Conservation (phyloP, 768 basidiomycete species). For the Inosperma sp. region DNA sequence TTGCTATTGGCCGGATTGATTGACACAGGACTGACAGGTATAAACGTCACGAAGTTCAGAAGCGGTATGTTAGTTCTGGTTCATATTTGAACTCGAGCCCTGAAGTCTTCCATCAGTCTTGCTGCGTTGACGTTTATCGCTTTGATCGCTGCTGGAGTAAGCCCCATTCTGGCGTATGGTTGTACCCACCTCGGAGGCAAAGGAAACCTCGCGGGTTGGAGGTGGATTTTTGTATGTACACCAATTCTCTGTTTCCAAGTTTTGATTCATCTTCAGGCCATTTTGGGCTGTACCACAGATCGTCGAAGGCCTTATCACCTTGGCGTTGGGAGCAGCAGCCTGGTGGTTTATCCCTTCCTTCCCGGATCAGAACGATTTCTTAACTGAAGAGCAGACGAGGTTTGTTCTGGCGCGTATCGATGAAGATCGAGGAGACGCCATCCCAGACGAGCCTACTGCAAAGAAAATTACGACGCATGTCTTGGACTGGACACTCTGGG, state of each 20-base stretch:
- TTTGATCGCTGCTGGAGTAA: conserved; percentile 37
- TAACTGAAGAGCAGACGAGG: conserved; percentile 39
- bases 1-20: neutral
- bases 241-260: neutral
- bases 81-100: neutral
- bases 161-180: conserved; percentile 42
- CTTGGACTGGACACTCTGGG: conserved; percentile 45
- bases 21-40: conserved; percentile 35
- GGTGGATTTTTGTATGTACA: conserved; percentile 45
- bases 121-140: conserved; percentile 40
- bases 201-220: conserved; percentile 41
- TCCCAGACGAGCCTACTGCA: conserved; percentile 39
- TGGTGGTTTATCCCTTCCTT: conserved; percentile 45
- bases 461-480: conserved; percentile 37
- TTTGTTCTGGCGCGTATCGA: conserved; percentile 44
- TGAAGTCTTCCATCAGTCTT: conserved; percentile 22
- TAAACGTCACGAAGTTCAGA: conserved; percentile 44
- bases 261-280: too few relatives aligned
- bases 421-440: conserved; percentile 47
- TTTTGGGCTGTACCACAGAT: conserved; percentile 27
- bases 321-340: conserved; percentile 37
- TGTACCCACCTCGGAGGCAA: conserved; percentile 39
- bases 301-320: conserved; percentile 42
- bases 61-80: conserved; percentile 26
- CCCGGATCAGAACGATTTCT: conserved; percentile 44